Conservation (phyloP, 306 rosid species). For the Dryas alaskensis region DNA sequence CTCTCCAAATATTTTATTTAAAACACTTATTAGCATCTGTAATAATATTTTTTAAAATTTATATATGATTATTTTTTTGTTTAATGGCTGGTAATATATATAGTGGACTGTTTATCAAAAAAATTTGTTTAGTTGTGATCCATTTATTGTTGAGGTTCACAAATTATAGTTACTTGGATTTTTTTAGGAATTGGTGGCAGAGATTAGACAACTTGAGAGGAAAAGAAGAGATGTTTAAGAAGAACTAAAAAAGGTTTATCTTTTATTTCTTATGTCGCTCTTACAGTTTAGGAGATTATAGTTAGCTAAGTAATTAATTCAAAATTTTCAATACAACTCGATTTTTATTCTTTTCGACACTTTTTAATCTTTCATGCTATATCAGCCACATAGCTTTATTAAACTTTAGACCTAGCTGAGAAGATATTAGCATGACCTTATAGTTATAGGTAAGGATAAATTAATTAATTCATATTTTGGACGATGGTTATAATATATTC, state of each 20-base stretch:
- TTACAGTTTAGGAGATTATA: background rate
- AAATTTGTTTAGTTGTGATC: constrained; percentile 2
- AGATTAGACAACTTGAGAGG: constrained; percentile 67
- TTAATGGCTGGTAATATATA: background rate
- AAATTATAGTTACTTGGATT: constrained; percentile 24
- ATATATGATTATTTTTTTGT: background rate
- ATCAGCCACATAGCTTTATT: too few relatives aligned
- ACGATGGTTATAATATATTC: too few relatives aligned
- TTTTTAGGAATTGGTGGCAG: constrained; percentile 64
- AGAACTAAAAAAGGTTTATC: constrained; percentile 61
- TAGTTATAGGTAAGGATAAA: too few relatives aligned
- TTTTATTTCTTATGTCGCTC: background rate
- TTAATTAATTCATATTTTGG: too few relatives aligned
- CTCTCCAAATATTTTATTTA: too few relatives aligned
- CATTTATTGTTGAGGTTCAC: constrained; percentile 12
- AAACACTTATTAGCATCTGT: too few relatives aligned
- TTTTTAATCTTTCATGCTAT: too few relatives aligned
- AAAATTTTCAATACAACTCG: too few relatives aligned
- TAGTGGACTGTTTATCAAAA: background rate
- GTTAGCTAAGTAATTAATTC: background rate
- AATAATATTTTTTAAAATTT: background rate
- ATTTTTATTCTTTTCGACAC: too few relatives aligned
- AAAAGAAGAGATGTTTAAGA: constrained; percentile 71
- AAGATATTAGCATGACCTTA: too few relatives aligned
- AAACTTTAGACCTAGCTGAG: too few relatives aligned